Conservation (phyloP, 1,284 basidiomycete genomes). For the Ceratobasidium sp. region DNA sequence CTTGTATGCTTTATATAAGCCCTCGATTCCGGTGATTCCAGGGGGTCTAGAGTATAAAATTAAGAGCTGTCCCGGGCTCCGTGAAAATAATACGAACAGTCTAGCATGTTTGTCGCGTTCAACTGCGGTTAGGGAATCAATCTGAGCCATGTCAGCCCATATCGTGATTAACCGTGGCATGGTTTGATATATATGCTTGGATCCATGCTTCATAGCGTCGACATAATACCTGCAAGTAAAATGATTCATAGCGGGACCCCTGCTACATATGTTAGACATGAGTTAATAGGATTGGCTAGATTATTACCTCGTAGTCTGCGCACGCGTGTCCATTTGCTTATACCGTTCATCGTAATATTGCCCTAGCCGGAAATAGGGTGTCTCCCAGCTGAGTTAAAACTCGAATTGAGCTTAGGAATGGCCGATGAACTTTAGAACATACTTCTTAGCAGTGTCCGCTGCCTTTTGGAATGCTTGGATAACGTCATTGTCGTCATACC, state of each 20-base stretch:
- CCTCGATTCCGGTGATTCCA: conserved; percentile 2
- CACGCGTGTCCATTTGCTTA: conserved; percentile 30
- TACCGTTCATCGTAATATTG: conserved; percentile 79
- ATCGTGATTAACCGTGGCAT: conserved; percentile 93
- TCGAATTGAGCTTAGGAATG: neutral
- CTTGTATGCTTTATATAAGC: conserved; percentile 21
- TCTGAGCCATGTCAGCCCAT: conserved; percentile 93
- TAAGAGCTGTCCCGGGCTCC: neutral
- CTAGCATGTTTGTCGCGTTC: conserved; percentile 30
- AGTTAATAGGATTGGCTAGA: neutral
- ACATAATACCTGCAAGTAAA: conserved; percentile 57
- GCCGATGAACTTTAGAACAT: neutral
- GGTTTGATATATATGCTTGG: conserved; percentile 97
- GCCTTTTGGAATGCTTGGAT: conserved; percentile 66
- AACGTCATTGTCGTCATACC: conserved; percentile 73
- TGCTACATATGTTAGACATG: neutral
- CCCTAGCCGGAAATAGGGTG: conserved; percentile 83
- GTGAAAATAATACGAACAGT: neutral
- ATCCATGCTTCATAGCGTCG: conserved; percentile 80
- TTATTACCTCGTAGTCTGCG: conserved; percentile 35
- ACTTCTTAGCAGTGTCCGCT: conserved; percentile 39
- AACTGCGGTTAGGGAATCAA: conserved; percentile 46
- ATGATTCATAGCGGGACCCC: conserved; percentile 35
- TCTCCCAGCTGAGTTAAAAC: conserved; percentile 72
- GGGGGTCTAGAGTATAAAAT: conserved; percentile 6